Conservation (phyloP, 2,329 filamentous ascomycete species). For the Venturia asperata region DNA sequence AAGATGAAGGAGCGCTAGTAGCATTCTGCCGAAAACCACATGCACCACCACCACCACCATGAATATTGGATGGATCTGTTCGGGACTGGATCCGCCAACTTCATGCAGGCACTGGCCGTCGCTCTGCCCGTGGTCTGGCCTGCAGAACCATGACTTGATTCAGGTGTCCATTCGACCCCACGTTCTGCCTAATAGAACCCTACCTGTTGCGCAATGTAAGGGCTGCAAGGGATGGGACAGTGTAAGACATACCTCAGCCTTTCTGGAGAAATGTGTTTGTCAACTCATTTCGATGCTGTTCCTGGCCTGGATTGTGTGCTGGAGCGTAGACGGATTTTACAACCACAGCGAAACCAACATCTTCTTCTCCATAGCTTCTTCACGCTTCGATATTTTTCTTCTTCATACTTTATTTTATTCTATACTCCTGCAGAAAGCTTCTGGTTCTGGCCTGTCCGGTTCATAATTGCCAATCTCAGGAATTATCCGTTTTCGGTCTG, state of each 20-base stretch:
- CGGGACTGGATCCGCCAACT: constrained; percentile 5
- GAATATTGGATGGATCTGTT: constrained; percentile 1
- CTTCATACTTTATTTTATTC: not conserved
- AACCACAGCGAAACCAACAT: constrained; percentile 7
- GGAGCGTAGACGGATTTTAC: not conserved
- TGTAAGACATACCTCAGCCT: not conserved
- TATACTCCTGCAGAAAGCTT: not conserved
- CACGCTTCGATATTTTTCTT: not conserved
- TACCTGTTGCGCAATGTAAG: constrained; percentile 8
- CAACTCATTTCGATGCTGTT: not conserved
- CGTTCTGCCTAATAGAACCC: not conserved
- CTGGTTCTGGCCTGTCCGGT: not conserved
- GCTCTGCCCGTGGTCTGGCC: not conserved
- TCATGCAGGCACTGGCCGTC: not conserved
- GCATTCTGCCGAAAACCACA: not conserved
- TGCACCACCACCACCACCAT: not conserved
- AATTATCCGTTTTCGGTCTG: not conserved
- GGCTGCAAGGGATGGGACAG: constrained; percentile 8
- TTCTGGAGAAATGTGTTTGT: constrained; percentile 5
- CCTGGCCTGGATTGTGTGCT: not conserved
- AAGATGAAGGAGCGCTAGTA: not conserved
- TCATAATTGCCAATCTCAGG: not conserved
- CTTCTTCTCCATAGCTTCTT: not conserved
- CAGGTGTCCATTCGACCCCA: constrained; percentile 1
- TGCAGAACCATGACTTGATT: constrained; percentile 5